Base-by-base conservation (phyloP, 129 eudicot species). In the Tanacetum coccineum region DNA sequence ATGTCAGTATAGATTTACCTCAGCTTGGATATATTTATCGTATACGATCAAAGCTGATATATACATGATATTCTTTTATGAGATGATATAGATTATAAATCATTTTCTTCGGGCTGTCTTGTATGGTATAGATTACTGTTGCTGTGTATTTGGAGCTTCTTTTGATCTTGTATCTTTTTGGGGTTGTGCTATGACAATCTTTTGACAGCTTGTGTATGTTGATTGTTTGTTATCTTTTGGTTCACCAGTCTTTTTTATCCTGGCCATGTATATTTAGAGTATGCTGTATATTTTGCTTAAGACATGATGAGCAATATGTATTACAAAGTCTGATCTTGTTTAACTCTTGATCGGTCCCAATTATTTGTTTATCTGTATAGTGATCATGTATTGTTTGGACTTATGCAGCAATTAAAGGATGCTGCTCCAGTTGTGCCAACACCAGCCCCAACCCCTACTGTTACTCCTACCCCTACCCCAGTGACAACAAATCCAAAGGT, bases 381-480 rank as follows among this genome's bases (percentile, higher is more conserved):
- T 17, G 44, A 70, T 70, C 19, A 45, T 58, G 17, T 15, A 53
- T 45, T 56, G 39, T 52, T 68, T 76, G 10, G 22, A 30, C 68
- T 30, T 50, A 46, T 77, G 59, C 81, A 84, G 97, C 74, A 72
- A 51, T 61, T 79, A 60, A 81, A 79, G 48, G 87, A 76, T 59
- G 82, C 66, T 54, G 81, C 75, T 57, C 50, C 87, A 32, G 74
- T 68, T 25, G 68, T 76, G 26, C 20, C 86, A 67, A 45, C 58
- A 4, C 79, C 76, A 52, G 26, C 70, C 4, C 81, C 91, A 26
- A 71, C 83, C 1, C 65, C 48, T 0, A 32, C 39, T 0, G 28
- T 82, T 47, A 44, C 57, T 2, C 80, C 76, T 48, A 21, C 70
- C 7, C 82, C 95, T 20, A 68, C 83, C 6, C 83, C 95, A 45